Evolutionary conservation across 1,139 yeast genomes (phyloP).

Genomic region (Yamadazyma atmosphaerica): DNA sequence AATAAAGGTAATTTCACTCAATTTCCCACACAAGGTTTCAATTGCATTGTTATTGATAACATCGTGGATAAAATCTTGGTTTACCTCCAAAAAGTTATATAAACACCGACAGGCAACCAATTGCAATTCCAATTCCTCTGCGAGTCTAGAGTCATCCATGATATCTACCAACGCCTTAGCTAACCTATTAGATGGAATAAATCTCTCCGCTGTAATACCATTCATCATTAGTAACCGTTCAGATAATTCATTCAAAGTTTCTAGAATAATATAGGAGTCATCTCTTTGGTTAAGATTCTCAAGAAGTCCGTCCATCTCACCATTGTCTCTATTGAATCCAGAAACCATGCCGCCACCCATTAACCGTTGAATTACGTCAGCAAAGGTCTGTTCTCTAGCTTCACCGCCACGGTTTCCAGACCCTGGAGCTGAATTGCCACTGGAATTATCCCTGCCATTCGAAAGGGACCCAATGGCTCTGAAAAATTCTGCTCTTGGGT

Average conservation of each 20-base stretch:
- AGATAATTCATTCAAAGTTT: constrained; percentile 62
- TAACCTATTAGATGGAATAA: constrained; percentile 61
- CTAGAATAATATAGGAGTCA: constrained; percentile 50
- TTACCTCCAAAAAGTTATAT: constrained; percentile 77
- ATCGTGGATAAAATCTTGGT: constrained; percentile 62
- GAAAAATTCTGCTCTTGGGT: constrained; percentile 27
- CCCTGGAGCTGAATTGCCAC: too few relatives aligned
- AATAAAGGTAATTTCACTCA: constrained; percentile 76
- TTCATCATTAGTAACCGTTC: constrained; percentile 70
- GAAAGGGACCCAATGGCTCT: constrained; percentile 21
- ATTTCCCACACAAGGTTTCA: constrained; percentile 62
- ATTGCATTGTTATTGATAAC: constrained; percentile 70
- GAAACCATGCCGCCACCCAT: constrained; percentile 41
- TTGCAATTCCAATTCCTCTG: constrained; percentile 75
- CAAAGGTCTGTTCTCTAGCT: constrained; percentile 23
- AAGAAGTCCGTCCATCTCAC: constrained; percentile 42
- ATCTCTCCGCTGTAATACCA: constrained; percentile 59
- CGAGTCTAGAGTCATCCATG: constrained; percentile 56
- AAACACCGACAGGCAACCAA: constrained; percentile 84
- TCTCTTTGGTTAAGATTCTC: constrained; percentile 44
- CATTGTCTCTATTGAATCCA: constrained; percentile 17
- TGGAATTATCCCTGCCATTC: background rate
- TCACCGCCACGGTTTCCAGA: constrained; percentile 3
- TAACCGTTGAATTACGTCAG: constrained; percentile 37
- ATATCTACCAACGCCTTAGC: constrained; percentile 58